Evolutionary conservation across 331 rosid species (phyloP).

Genomic region (Rhamnella rubrinervis): DNA sequence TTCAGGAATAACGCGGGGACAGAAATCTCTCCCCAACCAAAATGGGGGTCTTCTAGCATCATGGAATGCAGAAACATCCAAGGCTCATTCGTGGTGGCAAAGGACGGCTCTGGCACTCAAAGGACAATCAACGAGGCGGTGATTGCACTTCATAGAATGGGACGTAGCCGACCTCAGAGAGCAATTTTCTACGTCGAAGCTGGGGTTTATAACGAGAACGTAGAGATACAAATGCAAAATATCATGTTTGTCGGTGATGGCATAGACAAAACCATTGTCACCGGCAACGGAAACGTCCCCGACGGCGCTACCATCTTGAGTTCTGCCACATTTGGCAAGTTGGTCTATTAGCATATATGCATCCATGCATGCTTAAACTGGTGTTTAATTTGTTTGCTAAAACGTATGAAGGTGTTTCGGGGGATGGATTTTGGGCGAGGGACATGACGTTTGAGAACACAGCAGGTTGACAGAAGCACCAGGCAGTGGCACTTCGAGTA

Average conservation of each 20-base stretch:
- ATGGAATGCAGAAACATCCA: constrained; percentile 34
- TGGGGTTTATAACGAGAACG: constrained; percentile 38
- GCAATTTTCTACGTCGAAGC: constrained; percentile 35
- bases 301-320: constrained; percentile 32
- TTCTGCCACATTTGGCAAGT: constrained; percentile 53
- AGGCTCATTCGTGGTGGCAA: constrained; percentile 41
- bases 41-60: constrained; percentile 28
- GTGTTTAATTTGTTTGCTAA: not conserved
- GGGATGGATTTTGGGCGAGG: constrained; percentile 78
- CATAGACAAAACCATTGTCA: constrained; percentile 39
- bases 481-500: constrained; percentile 62
- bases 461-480: constrained; percentile 60
- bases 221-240: constrained; percentile 34
- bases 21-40: constrained; percentile 4
- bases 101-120: constrained; percentile 42
- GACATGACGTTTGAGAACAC: constrained; percentile 75
- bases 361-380: not conserved
- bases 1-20: constrained; percentile 4
- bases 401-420: constrained; percentile 40
- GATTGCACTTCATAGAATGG: constrained; percentile 26
- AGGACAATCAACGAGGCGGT: constrained; percentile 32
- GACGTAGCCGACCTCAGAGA: constrained; percentile 16
- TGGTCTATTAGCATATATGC: not conserved
- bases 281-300: constrained; percentile 22
- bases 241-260: constrained; percentile 56